Evolutionary conservation across 2,329 filamentous ascomycete genomes (phyloP).

Genomic region (Colletotrichum brevisporum): DNA sequence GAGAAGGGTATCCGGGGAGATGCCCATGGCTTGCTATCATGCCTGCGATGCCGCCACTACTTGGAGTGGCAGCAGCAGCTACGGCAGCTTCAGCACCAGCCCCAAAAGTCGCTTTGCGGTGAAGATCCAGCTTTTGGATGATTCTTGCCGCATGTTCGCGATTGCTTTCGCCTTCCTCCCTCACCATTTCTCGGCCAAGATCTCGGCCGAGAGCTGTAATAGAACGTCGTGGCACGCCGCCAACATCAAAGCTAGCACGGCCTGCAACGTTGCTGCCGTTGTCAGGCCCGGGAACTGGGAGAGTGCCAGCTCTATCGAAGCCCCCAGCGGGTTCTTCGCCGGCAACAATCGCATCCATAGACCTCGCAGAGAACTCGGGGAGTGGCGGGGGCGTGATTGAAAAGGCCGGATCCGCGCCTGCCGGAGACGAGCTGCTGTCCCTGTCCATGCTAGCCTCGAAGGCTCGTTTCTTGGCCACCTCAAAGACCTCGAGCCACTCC

Average conservation of each 20-base stretch:
- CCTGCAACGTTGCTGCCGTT: constrained; percentile 57
- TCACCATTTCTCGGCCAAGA: constrained; percentile 62
- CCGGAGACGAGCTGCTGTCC: constrained; percentile 61
- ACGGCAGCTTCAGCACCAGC: constrained; percentile 56
- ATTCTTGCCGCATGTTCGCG: constrained; percentile 89
- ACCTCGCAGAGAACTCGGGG: constrained; percentile 90
- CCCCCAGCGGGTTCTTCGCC: constrained; percentile 59
- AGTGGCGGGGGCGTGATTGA: constrained; percentile 90
- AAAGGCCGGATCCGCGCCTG: constrained; percentile 81
- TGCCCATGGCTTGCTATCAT: constrained; percentile 87
- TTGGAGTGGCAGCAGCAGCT: constrained; percentile 54
- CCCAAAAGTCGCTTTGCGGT: constrained; percentile 80
- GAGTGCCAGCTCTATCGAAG: constrained; percentile 73
- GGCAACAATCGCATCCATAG: constrained; percentile 74
- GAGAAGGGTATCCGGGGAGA: constrained; percentile 71
- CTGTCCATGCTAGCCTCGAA: constrained; percentile 79
- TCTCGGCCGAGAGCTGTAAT: constrained; percentile 66
- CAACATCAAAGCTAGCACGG: constrained; percentile 82
- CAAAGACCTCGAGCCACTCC: constrained; percentile 94
- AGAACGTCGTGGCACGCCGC: constrained; percentile 65
- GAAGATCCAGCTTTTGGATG: constrained; percentile 92
- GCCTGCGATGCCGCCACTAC: constrained; percentile 80
- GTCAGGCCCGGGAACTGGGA: constrained; percentile 76
- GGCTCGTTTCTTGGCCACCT: constrained; percentile 92
- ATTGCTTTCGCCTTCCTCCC: constrained; percentile 80